Evolutionary conservation across 179 eudicot species (phyloP).

Genomic region (Nepenthes alata): DNA sequence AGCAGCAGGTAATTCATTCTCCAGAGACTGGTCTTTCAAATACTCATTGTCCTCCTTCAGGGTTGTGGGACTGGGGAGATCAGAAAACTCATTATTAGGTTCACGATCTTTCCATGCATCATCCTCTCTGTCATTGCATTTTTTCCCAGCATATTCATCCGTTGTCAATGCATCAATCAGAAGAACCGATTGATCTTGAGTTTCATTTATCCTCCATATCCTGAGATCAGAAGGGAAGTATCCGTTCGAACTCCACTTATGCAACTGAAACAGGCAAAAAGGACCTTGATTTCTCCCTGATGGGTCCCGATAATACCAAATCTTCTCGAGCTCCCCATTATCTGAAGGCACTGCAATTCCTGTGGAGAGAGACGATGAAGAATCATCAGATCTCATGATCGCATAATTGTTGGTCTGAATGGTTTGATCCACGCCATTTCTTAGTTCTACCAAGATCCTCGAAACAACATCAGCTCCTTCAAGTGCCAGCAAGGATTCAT

Average conservation of each 20-base stretch:
- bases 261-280: conserved; percentile 34
- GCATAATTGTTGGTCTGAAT: conserved; percentile 25
- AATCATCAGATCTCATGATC: conserved; percentile 22
- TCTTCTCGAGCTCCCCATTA: conserved; percentile 24
- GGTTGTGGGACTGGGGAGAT: too few species aligned
- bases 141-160: conserved; percentile 14
- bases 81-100: not conserved
- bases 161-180: conserved; percentile 27
- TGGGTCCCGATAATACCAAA: conserved; percentile 39
- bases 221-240: conserved; percentile 37
- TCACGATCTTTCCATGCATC: conserved; percentile 15
- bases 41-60: too few species aligned
- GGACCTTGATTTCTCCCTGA: conserved; percentile 41
- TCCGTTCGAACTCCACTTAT: conserved; percentile 36
- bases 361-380: conserved; percentile 26
- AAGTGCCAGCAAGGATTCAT: conserved; percentile 10
- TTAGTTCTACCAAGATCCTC: conserved; percentile 23
- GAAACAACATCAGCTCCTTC: conserved; percentile 18
- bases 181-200: conserved; percentile 21
- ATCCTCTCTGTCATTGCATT: not conserved
- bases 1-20: too few species aligned
- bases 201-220: conserved; percentile 29
- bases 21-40: too few species aligned
- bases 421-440: conserved; percentile 26
- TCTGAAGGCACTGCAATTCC: conserved; percentile 19